phyloP scores from a whole-genome alignment of 352 stramenopile species.

The Pythium pyrilobum region DNA sequence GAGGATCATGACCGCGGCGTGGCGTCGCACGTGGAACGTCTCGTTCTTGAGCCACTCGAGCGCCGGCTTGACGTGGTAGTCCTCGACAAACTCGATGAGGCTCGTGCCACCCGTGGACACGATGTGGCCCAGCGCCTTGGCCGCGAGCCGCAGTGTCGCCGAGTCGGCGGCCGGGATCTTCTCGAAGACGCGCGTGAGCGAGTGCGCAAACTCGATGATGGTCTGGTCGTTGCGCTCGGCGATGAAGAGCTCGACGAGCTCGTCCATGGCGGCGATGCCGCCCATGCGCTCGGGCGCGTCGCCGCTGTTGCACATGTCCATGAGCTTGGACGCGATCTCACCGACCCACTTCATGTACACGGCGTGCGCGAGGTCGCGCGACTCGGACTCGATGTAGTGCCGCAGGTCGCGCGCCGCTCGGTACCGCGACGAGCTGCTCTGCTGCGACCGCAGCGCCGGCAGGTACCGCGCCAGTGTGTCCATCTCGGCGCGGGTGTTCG shows the following conservation, averaged over 20 bases:
- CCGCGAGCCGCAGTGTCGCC: conserved; percentile 62
- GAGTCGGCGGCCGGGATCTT: conserved; percentile 76
- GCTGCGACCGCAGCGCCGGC: conserved; percentile 55
- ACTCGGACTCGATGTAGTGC: conserved; percentile 83
- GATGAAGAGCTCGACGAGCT: conserved; percentile 87
- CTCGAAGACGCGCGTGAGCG: conserved; percentile 83
- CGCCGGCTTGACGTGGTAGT: conserved; percentile 84
- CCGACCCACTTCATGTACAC: conserved; percentile 86
- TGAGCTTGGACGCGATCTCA: conserved; percentile 76
- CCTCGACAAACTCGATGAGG: conserved; percentile 86
- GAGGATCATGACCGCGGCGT: conserved; percentile 83
- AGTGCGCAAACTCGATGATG: conserved; percentile 87
- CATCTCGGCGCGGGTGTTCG: conserved; percentile 18
- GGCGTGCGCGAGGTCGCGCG: conserved; percentile 74
- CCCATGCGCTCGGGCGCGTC: conserved; percentile 78
- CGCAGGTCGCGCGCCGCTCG: conserved; percentile 71
- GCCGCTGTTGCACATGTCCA: conserved; percentile 78
- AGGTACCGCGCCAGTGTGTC: conserved; percentile 76
- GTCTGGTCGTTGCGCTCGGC: conserved; percentile 86
- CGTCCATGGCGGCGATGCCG: conserved; percentile 85
- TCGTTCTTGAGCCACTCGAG: conserved; percentile 88
- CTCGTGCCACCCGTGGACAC: conserved; percentile 82
- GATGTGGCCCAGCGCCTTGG: conserved; percentile 83
- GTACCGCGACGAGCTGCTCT: conserved; percentile 53
- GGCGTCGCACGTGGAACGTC: conserved; percentile 81